Percentiles rank a stretch among this genome's conserved stretches.
Evolutionary conservation across 306 rosid genomes (phyloP).

Genomic region (Vigna unguiculata): DNA sequence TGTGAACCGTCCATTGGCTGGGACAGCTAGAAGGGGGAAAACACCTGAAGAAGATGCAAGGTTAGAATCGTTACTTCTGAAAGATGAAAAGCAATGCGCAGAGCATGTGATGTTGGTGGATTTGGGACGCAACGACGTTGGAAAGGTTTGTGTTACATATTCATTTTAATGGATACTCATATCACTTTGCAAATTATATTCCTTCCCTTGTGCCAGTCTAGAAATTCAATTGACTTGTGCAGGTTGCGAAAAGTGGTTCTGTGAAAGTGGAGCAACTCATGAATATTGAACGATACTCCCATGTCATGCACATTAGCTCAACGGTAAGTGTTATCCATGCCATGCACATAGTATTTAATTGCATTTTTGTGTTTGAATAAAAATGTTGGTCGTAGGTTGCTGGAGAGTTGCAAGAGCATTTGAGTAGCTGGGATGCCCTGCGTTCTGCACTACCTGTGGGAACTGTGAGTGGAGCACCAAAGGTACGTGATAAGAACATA

Average conservation of each 20-base stretch:
- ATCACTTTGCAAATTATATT: background rate
- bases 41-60: constrained; percentile 63
- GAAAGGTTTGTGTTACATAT: constrained; percentile 63
- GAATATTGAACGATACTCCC: constrained; percentile 82
- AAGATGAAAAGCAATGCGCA: constrained; percentile 80
- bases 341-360: constrained; percentile 4
- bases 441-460: constrained; percentile 87
- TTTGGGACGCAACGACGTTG: constrained; percentile 89
- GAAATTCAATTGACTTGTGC: background rate
- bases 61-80: constrained; percentile 61
- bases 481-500: constrained; percentile 50
- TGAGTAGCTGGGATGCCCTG: constrained; percentile 79
- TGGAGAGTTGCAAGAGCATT: constrained; percentile 70
- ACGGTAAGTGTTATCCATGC: constrained; percentile 69
- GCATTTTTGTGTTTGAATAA: constrained; percentile 19
- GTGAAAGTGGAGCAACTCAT: constrained; percentile 83
- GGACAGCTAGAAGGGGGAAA: constrained; percentile 74
- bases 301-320: constrained; percentile 97
- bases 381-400: constrained; percentile 57
- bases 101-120: constrained; percentile 93
- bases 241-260: constrained; percentile 72
- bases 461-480: constrained; percentile 91
- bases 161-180: constrained; percentile 23
- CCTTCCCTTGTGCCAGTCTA: background rate
- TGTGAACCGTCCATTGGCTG: constrained; percentile 89